Evolutionary conservation across 768 basidiomycete genomes (phyloP), one percentile per base, ranked within the genome.

Genomic region (Filobasidium wieringae): DNA sequence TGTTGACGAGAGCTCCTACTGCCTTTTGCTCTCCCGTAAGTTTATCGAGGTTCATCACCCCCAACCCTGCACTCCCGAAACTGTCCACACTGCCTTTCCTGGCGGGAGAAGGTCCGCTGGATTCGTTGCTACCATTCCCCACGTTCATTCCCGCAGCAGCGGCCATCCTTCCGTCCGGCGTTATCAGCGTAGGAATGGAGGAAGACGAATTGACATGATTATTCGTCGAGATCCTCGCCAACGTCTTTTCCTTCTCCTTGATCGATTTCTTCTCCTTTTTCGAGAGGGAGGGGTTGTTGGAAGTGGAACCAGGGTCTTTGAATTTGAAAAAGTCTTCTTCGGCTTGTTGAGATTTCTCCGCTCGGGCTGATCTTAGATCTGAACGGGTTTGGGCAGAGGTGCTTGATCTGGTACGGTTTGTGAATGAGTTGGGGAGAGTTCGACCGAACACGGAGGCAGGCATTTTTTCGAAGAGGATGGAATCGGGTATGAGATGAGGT

Each of bases 1-100:
- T 79, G 66, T 81, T 84, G 33, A 92, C 86, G 62, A 92, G 76
- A 7, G 83, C 83, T 62, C 83, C 80, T 32, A 91, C 83, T 53
- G 88, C 81, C 78, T 84, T 88, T 75, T 87, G 85, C 68, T 91
- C 71, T 30, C 66, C 64, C 24, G 47, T 36, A 17, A 57, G 39
- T 26, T 29, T 34, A 8, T 33, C 47, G 29, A 57, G 39, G n/a
- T 57, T 57, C 56, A 30, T 57, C 43, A 47, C 43, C 43, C 43
- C 43, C 24, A 47, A 47, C 24, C 43, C 43, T 47, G 22, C 43
- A 26, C 43, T 47, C 19, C 43, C 43, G n/a, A 47, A 47, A 47
- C 43, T 47, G n/a, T 47, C 43, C 43, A 27, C 29, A 26, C 43
- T 47, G 14, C 22, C 29, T 27, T 47, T 47, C 5, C 43, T 19